A percentile compares a stretch with the other conserved stretches of the same genome.
These are phyloP conservation scores for Taphrina deformans DNA, from an alignment of 1,139 yeast genomes.

Conservation along the genomic window DNA sequence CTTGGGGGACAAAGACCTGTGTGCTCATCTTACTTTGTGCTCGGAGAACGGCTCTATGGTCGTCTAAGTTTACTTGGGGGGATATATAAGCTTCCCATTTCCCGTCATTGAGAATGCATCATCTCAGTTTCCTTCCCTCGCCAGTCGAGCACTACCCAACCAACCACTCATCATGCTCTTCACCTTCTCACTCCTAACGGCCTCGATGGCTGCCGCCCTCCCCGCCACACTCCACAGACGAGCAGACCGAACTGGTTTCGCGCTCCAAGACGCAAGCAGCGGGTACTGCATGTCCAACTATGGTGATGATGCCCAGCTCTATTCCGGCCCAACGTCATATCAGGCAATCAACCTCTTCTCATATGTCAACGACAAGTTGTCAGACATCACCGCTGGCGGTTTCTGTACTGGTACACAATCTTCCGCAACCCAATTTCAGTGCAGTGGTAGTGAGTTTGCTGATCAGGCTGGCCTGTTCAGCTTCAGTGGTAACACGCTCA, in stretches of 20 bases:
- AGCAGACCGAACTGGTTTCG: slow-evolving; percentile 17
- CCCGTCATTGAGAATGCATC: background rate
- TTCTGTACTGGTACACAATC: slow-evolving; percentile 7
- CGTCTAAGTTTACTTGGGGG: too few species aligned
- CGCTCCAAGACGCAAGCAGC: slow-evolving; percentile 10
- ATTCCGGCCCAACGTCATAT: slow-evolving; percentile 3
- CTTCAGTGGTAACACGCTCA: background rate
- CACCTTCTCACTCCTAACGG: background rate
- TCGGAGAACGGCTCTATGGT: background rate
- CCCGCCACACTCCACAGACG: background rate
- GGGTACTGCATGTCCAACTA: slow-evolving; percentile 19
- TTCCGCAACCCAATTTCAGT: slow-evolving; percentile 15
- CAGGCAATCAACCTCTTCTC: slow-evolving; percentile 9
- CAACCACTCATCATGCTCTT: background rate
- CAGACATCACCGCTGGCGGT: slow-evolving; percentile 19
- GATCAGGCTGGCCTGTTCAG: slow-evolving; percentile 3
- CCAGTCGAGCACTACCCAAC: background rate
- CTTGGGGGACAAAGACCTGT: slow-evolving; percentile 1
- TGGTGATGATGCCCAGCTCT: slow-evolving; percentile 11
- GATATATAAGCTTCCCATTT: background rate
- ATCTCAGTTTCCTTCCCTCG: background rate
- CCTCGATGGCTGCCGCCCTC: slow-evolving; percentile 16
- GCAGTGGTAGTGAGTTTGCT: slow-evolving; percentile 11
- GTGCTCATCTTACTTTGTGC: background rate
- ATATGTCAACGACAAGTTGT: background rate